phyloP scores from a whole-genome alignment of 257 asterid genomes.

The Fraxinus anomala region DNA sequence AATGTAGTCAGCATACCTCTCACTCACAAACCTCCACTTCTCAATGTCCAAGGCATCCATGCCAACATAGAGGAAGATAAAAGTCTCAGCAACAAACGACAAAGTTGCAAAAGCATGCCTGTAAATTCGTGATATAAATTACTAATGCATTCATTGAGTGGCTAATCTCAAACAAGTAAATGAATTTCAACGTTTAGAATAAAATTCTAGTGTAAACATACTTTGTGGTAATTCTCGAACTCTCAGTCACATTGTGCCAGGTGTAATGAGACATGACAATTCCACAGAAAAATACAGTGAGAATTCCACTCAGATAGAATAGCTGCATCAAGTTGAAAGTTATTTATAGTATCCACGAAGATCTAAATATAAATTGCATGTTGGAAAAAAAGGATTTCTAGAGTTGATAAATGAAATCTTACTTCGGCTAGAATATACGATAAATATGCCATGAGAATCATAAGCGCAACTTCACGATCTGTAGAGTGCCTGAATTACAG shows the following conservation, averaged over 20 bases:
- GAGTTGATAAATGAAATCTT: slow-evolving; percentile 7
- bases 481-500: slow-evolving; percentile 44
- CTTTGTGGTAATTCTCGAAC: slow-evolving; percentile 49
- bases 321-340: slow-evolving; percentile 32
- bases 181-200: neutral
- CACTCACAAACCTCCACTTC: slow-evolving; percentile 39
- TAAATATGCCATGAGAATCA: slow-evolving; percentile 53
- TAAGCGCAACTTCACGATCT: slow-evolving; percentile 55
- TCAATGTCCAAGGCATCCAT: slow-evolving; percentile 55
- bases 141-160: neutral
- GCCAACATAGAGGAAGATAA: slow-evolving; percentile 52
- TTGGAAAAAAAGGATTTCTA: neutral
- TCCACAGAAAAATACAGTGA: slow-evolving; percentile 53
- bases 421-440: slow-evolving; percentile 49
- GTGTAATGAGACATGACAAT: slow-evolving; percentile 55
- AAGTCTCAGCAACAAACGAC: slow-evolving; percentile 47
- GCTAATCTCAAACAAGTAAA: neutral
- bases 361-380: neutral
- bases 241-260: slow-evolving; percentile 52
- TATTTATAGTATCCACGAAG: neutral
- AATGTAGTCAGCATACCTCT: slow-evolving; percentile 31
- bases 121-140: slow-evolving; percentile 6
- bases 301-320: slow-evolving; percentile 46
- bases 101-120: slow-evolving; percentile 50
- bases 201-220: slow-evolving; percentile 3